Conservation (phyloP, 2,329 filamentous ascomycete species). For the Aspergillus caelatus region DNA sequence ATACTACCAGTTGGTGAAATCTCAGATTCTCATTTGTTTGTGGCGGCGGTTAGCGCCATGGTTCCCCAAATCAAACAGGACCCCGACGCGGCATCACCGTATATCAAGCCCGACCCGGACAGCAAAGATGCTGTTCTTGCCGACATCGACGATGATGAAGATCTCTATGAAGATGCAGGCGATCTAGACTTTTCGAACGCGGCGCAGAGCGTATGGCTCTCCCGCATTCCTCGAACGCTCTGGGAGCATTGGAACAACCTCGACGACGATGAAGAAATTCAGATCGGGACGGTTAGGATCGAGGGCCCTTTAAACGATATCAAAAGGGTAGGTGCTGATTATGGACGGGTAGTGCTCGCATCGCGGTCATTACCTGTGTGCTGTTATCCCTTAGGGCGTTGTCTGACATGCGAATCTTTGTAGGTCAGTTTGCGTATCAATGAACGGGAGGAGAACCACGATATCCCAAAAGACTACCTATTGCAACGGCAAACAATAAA, state of each 20-base stretch:
- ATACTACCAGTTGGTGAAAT: neutral
- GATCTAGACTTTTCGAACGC: constrained; percentile 62
- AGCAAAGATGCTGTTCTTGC: constrained; percentile 38
- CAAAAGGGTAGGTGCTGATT: constrained; percentile 46
- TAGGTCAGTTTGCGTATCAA: constrained; percentile 71
- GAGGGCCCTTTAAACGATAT: constrained; percentile 58
- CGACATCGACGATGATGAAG: constrained; percentile 64
- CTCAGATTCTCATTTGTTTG: neutral
- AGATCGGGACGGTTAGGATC: constrained; percentile 72
- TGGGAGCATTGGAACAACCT: constrained; percentile 78
- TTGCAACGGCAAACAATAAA: constrained; percentile 68
- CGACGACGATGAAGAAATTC: constrained; percentile 79
- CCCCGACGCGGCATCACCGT: constrained; percentile 37
- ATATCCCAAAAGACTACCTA: constrained; percentile 86
- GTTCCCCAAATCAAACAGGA: constrained; percentile 46
- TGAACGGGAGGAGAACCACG: constrained; percentile 68
- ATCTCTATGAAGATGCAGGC: constrained; percentile 70
- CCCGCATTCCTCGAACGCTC: constrained; percentile 76
- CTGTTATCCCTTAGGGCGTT: neutral
- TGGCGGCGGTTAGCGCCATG: constrained; percentile 23
- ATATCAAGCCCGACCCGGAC: constrained; percentile 47
- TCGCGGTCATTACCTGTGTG: neutral
- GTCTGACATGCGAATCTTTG: constrained; percentile 35
- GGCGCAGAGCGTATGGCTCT: constrained; percentile 64
- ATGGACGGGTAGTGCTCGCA: neutral